Percentiles rank a stretch among this genome's conserved stretches.
These are phyloP conservation scores for Alisma plantagoaquatica DNA, from an alignment of 106 monocot species.

Conservation along the genomic window DNA sequence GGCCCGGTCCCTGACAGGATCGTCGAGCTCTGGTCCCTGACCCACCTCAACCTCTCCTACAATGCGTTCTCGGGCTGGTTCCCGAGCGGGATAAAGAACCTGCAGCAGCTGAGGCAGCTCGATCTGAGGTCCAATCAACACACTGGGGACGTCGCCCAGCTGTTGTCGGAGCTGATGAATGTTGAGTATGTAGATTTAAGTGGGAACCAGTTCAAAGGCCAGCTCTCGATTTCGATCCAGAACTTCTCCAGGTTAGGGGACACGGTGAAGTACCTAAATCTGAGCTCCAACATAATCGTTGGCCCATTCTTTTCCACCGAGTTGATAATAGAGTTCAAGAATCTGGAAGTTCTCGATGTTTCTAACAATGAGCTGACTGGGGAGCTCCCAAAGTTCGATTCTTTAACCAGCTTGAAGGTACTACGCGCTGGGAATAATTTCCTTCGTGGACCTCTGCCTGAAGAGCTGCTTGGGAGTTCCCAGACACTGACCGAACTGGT, in stretches of 20 bases:
- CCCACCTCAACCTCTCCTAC: slow-evolving; percentile 56
- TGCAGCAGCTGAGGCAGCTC: slow-evolving; percentile 59
- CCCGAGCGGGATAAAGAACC: slow-evolving; percentile 35
- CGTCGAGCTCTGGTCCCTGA: slow-evolving; percentile 31
- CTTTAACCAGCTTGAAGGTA: slow-evolving; percentile 40
- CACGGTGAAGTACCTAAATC: slow-evolving; percentile 46
- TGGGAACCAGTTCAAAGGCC: slow-evolving; percentile 48
- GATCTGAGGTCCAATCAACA: slow-evolving; percentile 62
- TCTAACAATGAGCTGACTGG: slow-evolving; percentile 47
- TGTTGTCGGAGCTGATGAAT: slow-evolving; percentile 43
- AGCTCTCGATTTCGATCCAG: slow-evolving; percentile 17
- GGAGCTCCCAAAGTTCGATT: slow-evolving; percentile 44
- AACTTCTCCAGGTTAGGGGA: slow-evolving; percentile 35
- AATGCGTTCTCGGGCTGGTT: slow-evolving; percentile 57
- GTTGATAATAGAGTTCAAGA: slow-evolving; percentile 42
- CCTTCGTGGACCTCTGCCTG: slow-evolving; percentile 48
- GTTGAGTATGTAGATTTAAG: slow-evolving; percentile 63
- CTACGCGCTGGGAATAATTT: slow-evolving; percentile 37
- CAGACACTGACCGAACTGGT: slow-evolving; percentile 57
- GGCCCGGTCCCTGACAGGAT: slow-evolving; percentile 63
- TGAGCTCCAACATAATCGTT: slow-evolving; percentile 48
- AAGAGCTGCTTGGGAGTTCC: slow-evolving; percentile 37
- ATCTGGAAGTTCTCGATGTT: slow-evolving; percentile 63
- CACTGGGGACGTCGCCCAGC: slow-evolving; percentile 25
- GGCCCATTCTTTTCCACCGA: slow-evolving; percentile 50